Base-by-base conservation (phyloP, 2,329 filamentous ascomycete species). In the Chaetomiaceae sp. region DNA sequence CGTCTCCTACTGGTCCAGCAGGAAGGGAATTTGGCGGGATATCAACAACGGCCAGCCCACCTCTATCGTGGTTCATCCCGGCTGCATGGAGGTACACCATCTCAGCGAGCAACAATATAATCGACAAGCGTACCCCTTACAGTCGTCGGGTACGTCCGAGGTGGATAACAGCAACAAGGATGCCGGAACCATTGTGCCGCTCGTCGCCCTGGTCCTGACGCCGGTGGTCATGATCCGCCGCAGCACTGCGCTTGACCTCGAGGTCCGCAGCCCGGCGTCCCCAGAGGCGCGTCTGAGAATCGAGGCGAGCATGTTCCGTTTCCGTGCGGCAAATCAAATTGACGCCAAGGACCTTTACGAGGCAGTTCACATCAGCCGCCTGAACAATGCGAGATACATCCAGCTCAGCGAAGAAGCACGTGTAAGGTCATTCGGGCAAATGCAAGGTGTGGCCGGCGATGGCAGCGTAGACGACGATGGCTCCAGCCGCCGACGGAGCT, bases 161-260 rank as follows among this genome's bases (percentile, higher is more conserved):
- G 54, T 61, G 38, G 71, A 68, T 62, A 57, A 67, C 56, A 44
- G 62, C 16, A 58, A 63, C 36, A 53, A 61, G 25, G 64, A 68
- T 10, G 66, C 69, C 30, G 62, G 70, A 50, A 55, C 66, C 11
- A 57, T 64, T 13, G 70, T 73, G 32, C 80, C 81, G 4, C 68
- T 85, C 18, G 73, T 86, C 38, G 87, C 86, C 5, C 80, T 96
- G 30, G 90, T 96, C 65, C 81, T 99, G 37, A 97, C 92, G 0
- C 94, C 94, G 0, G 76, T 96, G 33, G 92, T 97, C 7, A 87
- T 91, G 61, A 84, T 97, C 56, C 84, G 92, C 58, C 87, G 92
- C 64, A 94, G 91, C 63, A 99, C 90, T 20, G 89, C 88, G 3
- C 81, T 99, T 29, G 94, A 99, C 67, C 89, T 99, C 49, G 94